Percentiles rank a stretch among this genome's conserved stretches.
Conservation (phyloP, 176 grass and related monocot species). For the Rhynchospora breviuscula region DNA sequence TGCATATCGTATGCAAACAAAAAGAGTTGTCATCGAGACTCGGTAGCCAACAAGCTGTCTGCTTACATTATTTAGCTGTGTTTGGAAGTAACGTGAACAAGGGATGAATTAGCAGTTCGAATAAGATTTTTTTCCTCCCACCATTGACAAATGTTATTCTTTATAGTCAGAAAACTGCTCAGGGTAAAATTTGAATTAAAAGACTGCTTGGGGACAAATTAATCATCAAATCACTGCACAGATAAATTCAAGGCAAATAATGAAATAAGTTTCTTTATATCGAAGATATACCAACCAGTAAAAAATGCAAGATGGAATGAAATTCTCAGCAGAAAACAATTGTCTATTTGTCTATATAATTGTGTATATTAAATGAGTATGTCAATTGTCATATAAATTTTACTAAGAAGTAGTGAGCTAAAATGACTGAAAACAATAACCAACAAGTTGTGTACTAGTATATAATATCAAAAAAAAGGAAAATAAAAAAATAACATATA, state of each 20-base stretch:
- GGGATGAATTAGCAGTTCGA: no score
- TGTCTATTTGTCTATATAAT: not conserved
- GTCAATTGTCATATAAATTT: no score
- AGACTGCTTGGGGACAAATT: not conserved
- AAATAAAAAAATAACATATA: not conserved
- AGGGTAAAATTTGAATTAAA: not conserved
- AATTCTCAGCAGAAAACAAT: not conserved
- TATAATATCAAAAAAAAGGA: not conserved
- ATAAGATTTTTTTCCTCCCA: not conserved
- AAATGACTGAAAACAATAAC: no score
- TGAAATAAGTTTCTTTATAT: not conserved
- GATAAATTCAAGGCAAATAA: not conserved
- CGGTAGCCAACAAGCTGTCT: not conserved
- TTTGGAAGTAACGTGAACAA: no score
- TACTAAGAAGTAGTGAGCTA: no score
- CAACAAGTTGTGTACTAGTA: no score
- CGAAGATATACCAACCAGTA: not conserved
- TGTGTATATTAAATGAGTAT: no score
- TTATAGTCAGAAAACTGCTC: not conserved
- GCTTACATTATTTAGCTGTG: not conserved
- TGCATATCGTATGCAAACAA: slow-evolving; percentile 1
- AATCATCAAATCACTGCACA: not conserved
- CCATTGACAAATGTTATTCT: not conserved
- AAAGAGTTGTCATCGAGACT: not conserved
- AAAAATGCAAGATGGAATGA: not conserved